Evolutionary conservation across 2,329 filamentous ascomycete genomes (phyloP), one percentile per base, ranked within the genome.

Genomic region (Diaporthe ampelina): DNA sequence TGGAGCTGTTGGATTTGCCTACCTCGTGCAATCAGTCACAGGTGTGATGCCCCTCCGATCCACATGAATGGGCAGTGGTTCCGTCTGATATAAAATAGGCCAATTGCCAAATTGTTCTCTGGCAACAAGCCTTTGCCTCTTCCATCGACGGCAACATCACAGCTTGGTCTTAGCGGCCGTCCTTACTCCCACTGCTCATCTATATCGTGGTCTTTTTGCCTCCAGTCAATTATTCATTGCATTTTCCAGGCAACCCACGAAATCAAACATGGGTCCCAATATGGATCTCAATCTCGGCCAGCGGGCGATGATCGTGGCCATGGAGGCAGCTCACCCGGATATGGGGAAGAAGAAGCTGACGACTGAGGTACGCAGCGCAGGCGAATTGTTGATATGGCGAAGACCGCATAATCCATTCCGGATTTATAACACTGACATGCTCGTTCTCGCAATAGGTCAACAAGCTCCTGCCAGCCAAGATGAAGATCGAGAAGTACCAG

Each of bases 271-370:
- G 69, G 19, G 7, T 48, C 19, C 7, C 19, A 48, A 43, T 17
- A 70, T 71, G 56, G 19, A n/a, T 48, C 19, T n/a, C 45, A 48
- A 43, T 17, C 43, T 19, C 2, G 69, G 69, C 8, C 35, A 24
- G 8, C 40, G n/a, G 29, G 56, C 45, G 32, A 61, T 71, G 21
- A 71, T 71, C n/a, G 2, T 19, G 1, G 56, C 43, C 56, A 24
- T 71, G 13, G 43, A 45, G 54, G 56, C 43, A 37, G 56, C 54
- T 10, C 24, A 59, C 10, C 68, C 69, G 15, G 21, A 40, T 0
- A 52, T 37, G 0, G 56, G 69, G n/a, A 29, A 52, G 56, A 71
- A 61, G 56, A 71, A 50, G 24, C 32, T 59, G 37, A 59, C 68
- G 7, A 37, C 10, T 2, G 40, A 37, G 43, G 68, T 71, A 58